These are phyloP conservation scores for Eragrostis tef DNA, from an alignment of 202 grass and related monocot genomes.

Conservation along the genomic window DNA sequence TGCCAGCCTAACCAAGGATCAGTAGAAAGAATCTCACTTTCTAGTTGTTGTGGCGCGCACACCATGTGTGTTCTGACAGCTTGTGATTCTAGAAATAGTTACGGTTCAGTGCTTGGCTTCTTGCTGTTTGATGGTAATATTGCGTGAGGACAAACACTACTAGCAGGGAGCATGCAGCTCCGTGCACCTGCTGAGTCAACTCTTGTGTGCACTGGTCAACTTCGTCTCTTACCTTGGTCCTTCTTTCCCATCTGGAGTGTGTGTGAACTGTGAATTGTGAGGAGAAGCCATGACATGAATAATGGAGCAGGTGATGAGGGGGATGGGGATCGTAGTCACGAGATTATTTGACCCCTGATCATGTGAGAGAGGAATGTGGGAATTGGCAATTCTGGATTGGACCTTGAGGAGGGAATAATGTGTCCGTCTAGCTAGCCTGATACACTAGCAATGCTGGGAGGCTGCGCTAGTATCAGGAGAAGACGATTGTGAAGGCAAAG, in stretches of 20 bases:
- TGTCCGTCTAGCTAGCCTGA: not conserved
- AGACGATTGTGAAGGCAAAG: not conserved
- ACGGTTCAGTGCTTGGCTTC: not conserved
- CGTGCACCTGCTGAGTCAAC: not conserved
- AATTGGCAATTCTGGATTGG: not conserved
- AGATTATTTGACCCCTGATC: not conserved
- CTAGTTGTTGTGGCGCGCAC: not conserved
- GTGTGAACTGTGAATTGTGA: no score
- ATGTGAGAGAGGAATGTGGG: not conserved
- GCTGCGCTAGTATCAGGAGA: constrained; percentile 1
- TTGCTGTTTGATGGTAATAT: not conserved
- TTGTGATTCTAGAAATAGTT: not conserved
- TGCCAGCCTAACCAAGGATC: not conserved
- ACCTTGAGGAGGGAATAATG: not conserved
- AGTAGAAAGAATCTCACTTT: no score
- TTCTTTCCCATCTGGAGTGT: not conserved
- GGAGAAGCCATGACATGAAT: not conserved
- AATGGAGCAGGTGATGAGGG: not conserved
- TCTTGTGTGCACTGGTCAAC: constrained; percentile 10
- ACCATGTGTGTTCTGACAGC: not conserved
- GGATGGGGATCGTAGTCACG: not conserved
- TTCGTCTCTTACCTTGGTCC: not conserved
- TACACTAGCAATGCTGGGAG: constrained; percentile 5
- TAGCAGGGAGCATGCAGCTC: not conserved
- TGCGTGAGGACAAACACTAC: constrained; percentile 3